These are phyloP conservation scores for Penicillium olsonii DNA, from an alignment of 2,329 filamentous ascomycete genomes.

Conservation along the genomic window DNA sequence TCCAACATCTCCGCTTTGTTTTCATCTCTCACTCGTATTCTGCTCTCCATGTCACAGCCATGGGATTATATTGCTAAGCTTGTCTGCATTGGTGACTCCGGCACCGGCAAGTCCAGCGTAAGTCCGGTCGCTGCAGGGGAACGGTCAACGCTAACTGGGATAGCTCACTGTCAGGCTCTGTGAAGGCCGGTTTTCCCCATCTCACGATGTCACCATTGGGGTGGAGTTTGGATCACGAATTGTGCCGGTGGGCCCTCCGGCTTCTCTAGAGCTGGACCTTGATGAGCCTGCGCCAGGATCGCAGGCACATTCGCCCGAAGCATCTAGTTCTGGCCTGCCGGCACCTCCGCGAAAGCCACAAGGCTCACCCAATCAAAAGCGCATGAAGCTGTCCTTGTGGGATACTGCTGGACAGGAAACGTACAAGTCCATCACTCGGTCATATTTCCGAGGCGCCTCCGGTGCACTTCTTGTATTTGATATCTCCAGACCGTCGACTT, in stretches of 20 bases:
- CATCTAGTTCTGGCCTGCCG: conserved; percentile 31
- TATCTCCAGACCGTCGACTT: conserved; percentile 81
- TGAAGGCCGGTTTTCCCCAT: conserved; percentile 89
- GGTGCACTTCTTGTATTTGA: conserved; percentile 90
- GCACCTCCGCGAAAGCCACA: conserved; percentile 39
- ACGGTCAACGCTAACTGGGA: conserved; percentile 9
- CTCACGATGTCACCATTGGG: conserved; percentile 96
- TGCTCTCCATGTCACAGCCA: conserved; percentile 54
- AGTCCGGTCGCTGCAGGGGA: conserved; percentile 20
- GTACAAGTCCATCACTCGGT: conserved; percentile 93
- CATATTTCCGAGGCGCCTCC: conserved; percentile 83
- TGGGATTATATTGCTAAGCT: conserved; percentile 99
- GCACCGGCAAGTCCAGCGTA: conserved; percentile 86
- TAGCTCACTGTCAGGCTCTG: conserved; percentile 92
- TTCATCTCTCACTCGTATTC: conserved; percentile 4
- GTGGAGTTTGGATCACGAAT: conserved; percentile 95
- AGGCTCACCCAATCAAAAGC: conserved; percentile 56
- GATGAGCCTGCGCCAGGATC: conserved; percentile 33
- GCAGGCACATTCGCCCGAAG: conserved; percentile 18
- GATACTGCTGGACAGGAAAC: conserved; percentile 97
- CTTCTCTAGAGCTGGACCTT: conserved; percentile 60
- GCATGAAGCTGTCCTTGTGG: conserved; percentile 95
- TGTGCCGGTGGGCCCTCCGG: conserved; percentile 83
- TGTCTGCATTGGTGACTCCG: conserved; percentile 94
- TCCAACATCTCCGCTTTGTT: conserved; percentile 9